These are phyloP conservation scores for Pythium rishiriense DNA, from an alignment of 352 stramenopile genomes.

Conservation along the genomic window DNA sequence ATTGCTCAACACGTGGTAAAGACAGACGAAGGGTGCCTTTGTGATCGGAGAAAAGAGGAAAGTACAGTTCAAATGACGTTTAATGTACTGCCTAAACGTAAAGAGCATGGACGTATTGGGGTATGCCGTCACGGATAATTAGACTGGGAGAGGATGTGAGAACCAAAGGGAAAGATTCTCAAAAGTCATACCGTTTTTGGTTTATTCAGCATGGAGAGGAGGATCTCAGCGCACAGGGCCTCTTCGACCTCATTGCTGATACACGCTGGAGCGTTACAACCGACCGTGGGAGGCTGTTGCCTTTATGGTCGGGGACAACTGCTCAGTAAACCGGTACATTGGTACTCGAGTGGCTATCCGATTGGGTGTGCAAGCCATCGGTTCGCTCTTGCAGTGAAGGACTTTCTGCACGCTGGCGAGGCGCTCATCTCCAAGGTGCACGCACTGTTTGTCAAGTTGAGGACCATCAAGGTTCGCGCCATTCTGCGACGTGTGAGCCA, in stretches of 20 bases:
- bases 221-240: neutral
- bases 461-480: slow-evolving; percentile 6
- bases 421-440: neutral
- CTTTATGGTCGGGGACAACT: slow-evolving; percentile 29
- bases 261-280: slow-evolving; percentile 20
- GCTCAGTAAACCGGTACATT: slow-evolving; percentile 32
- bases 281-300: slow-evolving; percentile 17
- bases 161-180: too few species aligned
- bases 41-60: too few species aligned
- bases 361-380: slow-evolving; percentile 25
- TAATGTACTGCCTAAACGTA: too few species aligned
- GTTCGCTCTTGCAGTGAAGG: slow-evolving; percentile 23
- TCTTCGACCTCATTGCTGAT: slow-evolving; percentile 17
- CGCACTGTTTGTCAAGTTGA: slow-evolving; percentile 12
- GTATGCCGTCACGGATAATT: too few species aligned
- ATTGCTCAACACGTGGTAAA: too few species aligned
- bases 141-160: too few species aligned
- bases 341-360: slow-evolving; percentile 11
- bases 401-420: neutral
- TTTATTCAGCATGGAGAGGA: neutral
- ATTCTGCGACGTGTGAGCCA: slow-evolving; percentile 16
- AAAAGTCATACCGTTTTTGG: too few species aligned
- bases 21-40: too few species aligned
- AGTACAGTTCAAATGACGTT: too few species aligned
- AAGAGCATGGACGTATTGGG: too few species aligned